These are phyloP conservation scores for Barnettozyma californica DNA, from an alignment of 805 yeast genomes.

Conservation along the genomic window DNA sequence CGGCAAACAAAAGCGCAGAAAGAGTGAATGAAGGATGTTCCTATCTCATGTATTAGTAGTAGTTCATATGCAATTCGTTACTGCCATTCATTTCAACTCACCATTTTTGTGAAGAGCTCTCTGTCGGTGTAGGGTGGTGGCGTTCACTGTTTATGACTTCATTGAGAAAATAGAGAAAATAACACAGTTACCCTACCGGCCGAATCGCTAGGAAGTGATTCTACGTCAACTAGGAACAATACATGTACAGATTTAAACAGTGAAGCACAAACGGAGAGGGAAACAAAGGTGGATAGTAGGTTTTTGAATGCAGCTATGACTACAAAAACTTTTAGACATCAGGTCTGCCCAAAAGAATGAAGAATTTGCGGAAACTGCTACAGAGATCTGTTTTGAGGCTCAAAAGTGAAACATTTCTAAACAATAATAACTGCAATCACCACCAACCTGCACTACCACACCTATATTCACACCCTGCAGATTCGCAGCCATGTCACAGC, in stretches of 20 bases:
- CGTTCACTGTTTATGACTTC: background rate
- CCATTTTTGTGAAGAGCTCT: background rate
- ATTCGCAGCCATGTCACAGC: background rate
- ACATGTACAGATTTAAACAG: too few relatives aligned
- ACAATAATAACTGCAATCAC: background rate
- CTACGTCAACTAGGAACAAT: too few relatives aligned
- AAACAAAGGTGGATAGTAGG: too few relatives aligned
- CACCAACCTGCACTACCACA: background rate
- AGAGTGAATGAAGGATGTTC: conserved; percentile 77
- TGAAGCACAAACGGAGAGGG: too few relatives aligned
- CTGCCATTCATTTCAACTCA: background rate
- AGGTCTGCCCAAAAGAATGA: too few relatives aligned
- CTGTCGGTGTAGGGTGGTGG: background rate
- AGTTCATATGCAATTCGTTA: background rate
- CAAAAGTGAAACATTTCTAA: background rate
- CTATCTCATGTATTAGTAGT: conserved; percentile 24
- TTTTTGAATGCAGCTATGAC: too few relatives aligned
- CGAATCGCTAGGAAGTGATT: background rate
- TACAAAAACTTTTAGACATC: too few relatives aligned
- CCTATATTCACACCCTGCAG: background rate
- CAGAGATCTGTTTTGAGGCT: background rate
- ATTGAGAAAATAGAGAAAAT: background rate
- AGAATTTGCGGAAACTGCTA: background rate
- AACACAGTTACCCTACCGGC: background rate
- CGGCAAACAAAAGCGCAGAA: conserved; percentile 61